These are phyloP conservation scores for Pythium rishiriense DNA, from an alignment of 352 stramenopile species.

Conservation along the genomic window DNA sequence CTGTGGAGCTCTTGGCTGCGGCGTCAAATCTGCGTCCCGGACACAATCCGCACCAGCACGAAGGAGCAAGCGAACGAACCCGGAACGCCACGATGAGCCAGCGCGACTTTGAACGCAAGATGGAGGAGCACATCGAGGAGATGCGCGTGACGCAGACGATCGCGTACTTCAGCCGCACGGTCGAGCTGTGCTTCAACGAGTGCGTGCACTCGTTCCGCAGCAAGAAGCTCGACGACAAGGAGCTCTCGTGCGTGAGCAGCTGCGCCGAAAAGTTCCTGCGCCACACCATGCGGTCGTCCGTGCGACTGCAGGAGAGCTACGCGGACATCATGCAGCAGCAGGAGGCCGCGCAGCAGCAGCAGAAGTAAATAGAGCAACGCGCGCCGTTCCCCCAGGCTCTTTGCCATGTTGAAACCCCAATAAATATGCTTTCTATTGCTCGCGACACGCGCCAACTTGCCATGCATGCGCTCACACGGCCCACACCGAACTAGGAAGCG, in stretches of 20 bases:
- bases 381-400: neutral
- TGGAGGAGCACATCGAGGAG: constrained; percentile 90
- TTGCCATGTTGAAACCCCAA: constrained; percentile 2
- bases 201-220: constrained; percentile 90
- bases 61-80: constrained; percentile 3
- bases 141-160: constrained; percentile 90
- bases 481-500: no score
- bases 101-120: constrained; percentile 88
- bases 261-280: constrained; percentile 91
- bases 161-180: constrained; percentile 88
- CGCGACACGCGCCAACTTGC: neutral
- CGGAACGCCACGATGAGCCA: constrained; percentile 50
- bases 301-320: constrained; percentile 88
- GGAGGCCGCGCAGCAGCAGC: constrained; percentile 55
- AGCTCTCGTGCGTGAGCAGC: constrained; percentile 86
- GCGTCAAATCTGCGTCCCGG: neutral
- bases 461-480: neutral
- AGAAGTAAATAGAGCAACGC: constrained; percentile 33
- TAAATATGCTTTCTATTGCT: constrained; percentile 24
- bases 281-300: constrained; percentile 89
- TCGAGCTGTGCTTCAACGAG: constrained; percentile 89
- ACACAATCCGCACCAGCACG: constrained; percentile 11
- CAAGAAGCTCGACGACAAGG: constrained; percentile 91
- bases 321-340: constrained; percentile 87
- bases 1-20: constrained; percentile 27